Evolutionary conservation across 164 flowering plant genomes (phyloP).

Genomic region (Aristolochia contorta): DNA sequence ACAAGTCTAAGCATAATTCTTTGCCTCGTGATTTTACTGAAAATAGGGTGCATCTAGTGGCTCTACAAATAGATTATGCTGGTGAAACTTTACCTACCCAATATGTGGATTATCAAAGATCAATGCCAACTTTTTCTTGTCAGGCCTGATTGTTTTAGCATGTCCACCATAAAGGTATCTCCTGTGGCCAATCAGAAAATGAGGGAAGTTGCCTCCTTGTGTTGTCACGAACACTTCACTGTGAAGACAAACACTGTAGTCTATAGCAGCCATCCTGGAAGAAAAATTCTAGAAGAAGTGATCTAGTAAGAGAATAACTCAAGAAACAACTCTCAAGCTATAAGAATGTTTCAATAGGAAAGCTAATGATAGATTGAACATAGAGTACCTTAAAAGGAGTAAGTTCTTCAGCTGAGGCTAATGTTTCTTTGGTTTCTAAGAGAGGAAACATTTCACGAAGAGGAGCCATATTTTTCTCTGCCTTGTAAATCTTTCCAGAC

Average conservation of each 20-base stretch:
- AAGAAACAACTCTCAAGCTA: slow-evolving; percentile 1
- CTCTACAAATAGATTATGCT: background rate
- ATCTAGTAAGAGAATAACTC: slow-evolving; percentile 11
- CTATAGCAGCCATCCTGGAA: slow-evolving; percentile 98
- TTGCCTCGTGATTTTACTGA: too few species aligned
- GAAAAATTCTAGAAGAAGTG: slow-evolving; percentile 60
- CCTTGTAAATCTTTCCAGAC: slow-evolving; percentile 82
- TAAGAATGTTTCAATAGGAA: background rate
- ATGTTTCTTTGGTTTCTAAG: slow-evolving; percentile 64
- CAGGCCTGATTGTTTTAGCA: slow-evolving; percentile 85
- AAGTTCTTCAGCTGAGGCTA: slow-evolving; percentile 74
- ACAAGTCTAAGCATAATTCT: too few species aligned
- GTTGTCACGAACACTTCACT: slow-evolving; percentile 98
- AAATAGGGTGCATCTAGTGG: too few species aligned
- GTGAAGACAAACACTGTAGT: slow-evolving; percentile 92
- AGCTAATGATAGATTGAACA: background rate
- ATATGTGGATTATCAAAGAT: slow-evolving; percentile 75
- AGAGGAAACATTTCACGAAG: slow-evolving; percentile 86
- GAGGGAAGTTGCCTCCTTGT: slow-evolving; percentile 97
- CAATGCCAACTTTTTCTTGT: slow-evolving; percentile 75
- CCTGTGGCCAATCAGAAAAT: slow-evolving; percentile 85
- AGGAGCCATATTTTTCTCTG: slow-evolving; percentile 77
- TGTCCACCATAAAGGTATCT: slow-evolving; percentile 82
- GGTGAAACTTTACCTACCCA: slow-evolving; percentile 37
- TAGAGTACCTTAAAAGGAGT: slow-evolving; percentile 54